Evolutionary conservation across 1,284 basidiomycete genomes (phyloP).

Genomic region (Rhodotorula glutinis): DNA sequence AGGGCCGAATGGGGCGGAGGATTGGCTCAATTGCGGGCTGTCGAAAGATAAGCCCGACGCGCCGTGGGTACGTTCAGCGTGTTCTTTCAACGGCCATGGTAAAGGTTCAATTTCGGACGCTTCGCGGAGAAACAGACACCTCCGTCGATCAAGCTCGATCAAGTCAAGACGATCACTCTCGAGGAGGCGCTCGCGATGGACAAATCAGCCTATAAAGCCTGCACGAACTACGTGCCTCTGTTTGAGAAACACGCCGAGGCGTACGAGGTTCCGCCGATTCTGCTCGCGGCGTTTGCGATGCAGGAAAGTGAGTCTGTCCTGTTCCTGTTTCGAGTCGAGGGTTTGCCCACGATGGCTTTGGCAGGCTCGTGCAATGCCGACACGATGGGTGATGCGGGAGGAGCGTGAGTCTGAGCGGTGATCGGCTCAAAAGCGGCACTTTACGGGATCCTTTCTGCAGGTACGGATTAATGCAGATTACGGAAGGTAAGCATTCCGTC

Average conservation of each 20-base stretch:
- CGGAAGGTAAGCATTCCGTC: conserved; percentile 31
- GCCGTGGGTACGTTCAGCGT: conserved; percentile 11
- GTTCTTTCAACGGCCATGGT: too few relatives aligned
- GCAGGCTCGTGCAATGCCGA: conserved; percentile 58
- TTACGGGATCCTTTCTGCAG: not conserved
- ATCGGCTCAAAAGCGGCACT: too few relatives aligned
- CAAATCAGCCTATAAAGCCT: conserved; percentile 60
- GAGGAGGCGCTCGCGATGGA: conserved; percentile 51
- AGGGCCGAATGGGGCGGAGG: conserved; percentile 69
- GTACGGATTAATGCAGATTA: conserved; percentile 24
- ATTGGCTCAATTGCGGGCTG: conserved; percentile 71
- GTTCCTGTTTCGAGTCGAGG: not conserved
- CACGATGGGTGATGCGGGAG: conserved; percentile 65
- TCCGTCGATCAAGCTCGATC: conserved; percentile 44
- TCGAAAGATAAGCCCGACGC: conserved; percentile 1
- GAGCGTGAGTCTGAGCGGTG: conserved; percentile 56
- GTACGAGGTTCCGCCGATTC: conserved; percentile 56
- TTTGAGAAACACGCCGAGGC: conserved; percentile 65
- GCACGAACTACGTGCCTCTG: conserved; percentile 56
- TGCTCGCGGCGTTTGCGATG: conserved; percentile 81
- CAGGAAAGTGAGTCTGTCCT: conserved; percentile 58
- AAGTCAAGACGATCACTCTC: conserved; percentile 58
- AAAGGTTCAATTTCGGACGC: too few relatives aligned
- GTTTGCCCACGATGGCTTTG: not conserved
- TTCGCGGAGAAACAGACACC: conserved; percentile 53